phyloP scores from a whole-genome alignment of 2,329 filamentous ascomycete species.

The Macrophomina tecta region DNA sequence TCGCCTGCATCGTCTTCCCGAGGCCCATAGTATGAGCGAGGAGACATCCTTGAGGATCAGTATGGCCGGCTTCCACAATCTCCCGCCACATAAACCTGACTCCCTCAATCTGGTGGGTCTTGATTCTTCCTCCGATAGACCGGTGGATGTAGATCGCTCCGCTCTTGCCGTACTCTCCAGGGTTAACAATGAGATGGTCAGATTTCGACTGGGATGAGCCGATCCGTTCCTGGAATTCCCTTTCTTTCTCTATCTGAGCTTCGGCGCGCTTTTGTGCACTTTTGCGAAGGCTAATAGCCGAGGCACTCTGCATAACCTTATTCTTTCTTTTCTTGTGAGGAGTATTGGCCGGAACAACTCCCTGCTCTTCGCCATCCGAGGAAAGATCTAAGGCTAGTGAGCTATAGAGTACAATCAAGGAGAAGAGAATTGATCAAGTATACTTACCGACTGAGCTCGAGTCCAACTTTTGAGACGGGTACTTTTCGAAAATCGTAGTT shows the following conservation, averaged over 20 bases:
- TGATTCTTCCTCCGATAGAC: conserved; percentile 69
- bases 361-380: neutral
- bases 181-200: conserved; percentile 66
- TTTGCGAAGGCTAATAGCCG: conserved; percentile 52
- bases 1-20: conserved; percentile 91
- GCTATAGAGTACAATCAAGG: neutral
- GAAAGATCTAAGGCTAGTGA: neutral
- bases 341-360: conserved; percentile 32
- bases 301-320: conserved; percentile 51
- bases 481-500: neutral
- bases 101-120: conserved; percentile 80
- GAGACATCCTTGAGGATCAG: conserved; percentile 73
- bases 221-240: conserved; percentile 6
- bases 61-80: conserved; percentile 64
- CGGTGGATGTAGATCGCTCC: conserved; percentile 69
- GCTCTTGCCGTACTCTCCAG: conserved; percentile 65
- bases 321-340: conserved; percentile 56
- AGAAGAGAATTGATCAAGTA: neutral
- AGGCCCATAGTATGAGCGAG: conserved; percentile 91
- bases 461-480: neutral
- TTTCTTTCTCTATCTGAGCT: conserved; percentile 49
- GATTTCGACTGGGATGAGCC: neutral
- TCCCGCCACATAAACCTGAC: conserved; percentile 91
- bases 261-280: conserved; percentile 60
- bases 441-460: neutral